Percentiles rank a stretch among this genome's conserved stretches.
Evolutionary conservation across 148 eudicot genomes (phyloP).

Genomic region (Camellia sinensis): DNA sequence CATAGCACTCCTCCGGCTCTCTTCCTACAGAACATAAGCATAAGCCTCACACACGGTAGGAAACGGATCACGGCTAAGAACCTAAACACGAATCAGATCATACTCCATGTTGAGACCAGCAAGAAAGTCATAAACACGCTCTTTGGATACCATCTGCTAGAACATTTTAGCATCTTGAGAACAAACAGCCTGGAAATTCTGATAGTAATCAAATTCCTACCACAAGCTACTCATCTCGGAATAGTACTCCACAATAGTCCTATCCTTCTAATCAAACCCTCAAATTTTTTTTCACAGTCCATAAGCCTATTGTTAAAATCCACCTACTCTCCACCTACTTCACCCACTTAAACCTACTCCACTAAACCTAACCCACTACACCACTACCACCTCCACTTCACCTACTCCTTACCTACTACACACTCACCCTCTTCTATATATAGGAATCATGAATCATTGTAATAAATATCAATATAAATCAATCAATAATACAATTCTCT

Average conservation of each 20-base stretch:
- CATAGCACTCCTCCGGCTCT: background rate
- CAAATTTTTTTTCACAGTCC: background rate
- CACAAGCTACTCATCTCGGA: background rate
- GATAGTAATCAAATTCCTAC: background rate
- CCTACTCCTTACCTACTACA: too few relatives aligned
- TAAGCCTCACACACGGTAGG: background rate
- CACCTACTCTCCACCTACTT: too few relatives aligned
- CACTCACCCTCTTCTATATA: too few relatives aligned
- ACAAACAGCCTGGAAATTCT: background rate
- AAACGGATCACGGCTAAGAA: background rate
- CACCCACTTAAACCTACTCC: too few relatives aligned
- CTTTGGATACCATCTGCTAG: background rate
- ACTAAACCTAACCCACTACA: too few relatives aligned
- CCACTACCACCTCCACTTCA: too few relatives aligned
- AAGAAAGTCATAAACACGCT: background rate
- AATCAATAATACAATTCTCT: too few relatives aligned
- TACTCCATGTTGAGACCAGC: background rate
- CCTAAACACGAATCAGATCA: background rate
- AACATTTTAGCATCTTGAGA: background rate
- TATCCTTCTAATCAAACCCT: background rate
- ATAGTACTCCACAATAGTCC: background rate
- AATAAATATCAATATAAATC: too few relatives aligned
- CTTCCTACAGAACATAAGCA: background rate
- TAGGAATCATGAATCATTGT: too few relatives aligned
- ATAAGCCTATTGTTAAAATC: too few relatives aligned